These are phyloP conservation scores for Excoecaria cochinchinensis DNA, from an alignment of 345 rosid species.

Conservation along the genomic window DNA sequence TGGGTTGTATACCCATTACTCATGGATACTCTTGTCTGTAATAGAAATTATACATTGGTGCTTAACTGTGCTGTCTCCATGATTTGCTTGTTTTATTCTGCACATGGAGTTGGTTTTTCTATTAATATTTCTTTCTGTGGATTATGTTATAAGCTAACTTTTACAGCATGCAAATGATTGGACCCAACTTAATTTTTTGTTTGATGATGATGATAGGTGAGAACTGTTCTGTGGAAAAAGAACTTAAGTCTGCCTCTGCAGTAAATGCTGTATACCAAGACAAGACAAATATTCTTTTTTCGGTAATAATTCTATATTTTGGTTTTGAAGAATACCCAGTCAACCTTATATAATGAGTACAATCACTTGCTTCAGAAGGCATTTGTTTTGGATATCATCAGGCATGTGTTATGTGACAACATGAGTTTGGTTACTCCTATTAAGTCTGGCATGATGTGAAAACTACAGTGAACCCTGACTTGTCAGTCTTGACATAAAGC, in stretches of 20 bases:
- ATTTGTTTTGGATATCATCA: not conserved
- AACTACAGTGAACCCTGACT: not conserved
- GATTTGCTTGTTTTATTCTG: too few species aligned
- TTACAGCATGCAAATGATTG: not conserved
- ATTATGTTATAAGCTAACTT: constrained; percentile 4
- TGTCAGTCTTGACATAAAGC: not conserved
- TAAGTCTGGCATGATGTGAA: not conserved
- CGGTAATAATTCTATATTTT: constrained; percentile 47
- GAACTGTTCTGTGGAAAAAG: constrained; percentile 95
- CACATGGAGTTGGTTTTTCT: too few species aligned
- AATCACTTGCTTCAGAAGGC: not conserved
- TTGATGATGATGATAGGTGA: constrained; percentile 63
- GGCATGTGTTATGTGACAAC: not conserved
- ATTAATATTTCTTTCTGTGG: too few species aligned
- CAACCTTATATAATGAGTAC: not conserved
- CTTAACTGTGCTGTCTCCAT: too few species aligned
- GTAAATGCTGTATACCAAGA: constrained; percentile 98
- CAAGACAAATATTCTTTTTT: constrained; percentile 94
- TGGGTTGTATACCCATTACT: not conserved
- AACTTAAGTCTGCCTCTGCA: constrained; percentile 58
- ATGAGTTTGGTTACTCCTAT: constrained; percentile 4
- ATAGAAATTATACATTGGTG: too few species aligned
- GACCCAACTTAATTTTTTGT: constrained; percentile 20
- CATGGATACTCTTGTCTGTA: too few species aligned
- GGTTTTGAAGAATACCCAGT: constrained; percentile 2